Evolutionary conservation across 2,329 filamentous ascomycete genomes (phyloP), one percentile per base, ranked within the genome.

Genomic region (Tolypocladium nubicola): DNA sequence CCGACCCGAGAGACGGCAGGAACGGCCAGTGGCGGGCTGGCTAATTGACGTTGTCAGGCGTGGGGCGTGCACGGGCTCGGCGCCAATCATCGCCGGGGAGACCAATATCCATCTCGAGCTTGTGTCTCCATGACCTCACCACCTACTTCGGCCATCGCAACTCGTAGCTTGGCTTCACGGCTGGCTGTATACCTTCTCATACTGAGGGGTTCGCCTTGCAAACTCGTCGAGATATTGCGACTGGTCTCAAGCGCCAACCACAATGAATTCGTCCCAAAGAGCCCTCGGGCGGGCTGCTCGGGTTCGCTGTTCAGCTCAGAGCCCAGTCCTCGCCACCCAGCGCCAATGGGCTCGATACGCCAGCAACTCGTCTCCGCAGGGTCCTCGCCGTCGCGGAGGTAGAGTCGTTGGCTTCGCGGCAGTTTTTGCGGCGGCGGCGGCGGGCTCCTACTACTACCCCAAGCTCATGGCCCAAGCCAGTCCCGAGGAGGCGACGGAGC

Each of bases 391-490:
- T 6, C 59, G 66, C 11, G 67, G 66, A 11, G 66, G 67, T 16
- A 70, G 66, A 57, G 55, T 70, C 6, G 49, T 75, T 57, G 61
- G 65, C 52, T 62, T 71, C 19, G 62, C 65, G 0, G 64, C 68
- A 23, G 64, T 75, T 21, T 72, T 77, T 52, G 74, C 68, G n/a
- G 65, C 67, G 9, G 73, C 71, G 13, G 71, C 72, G 16, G 71
- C 71, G 14, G 70, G 71, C 53, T 67, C 68, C 16, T 71, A 76
- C 58, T 72, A 67, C 58, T 75, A 74, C 60, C 72, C 72, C 26
- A 61, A 60, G 21, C 60, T 76, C 59, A 68, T 62, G 57, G 67
- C 57, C 30, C 52, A 65, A 21, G 59, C 61, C 3, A 52, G 64
- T 2, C 35, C 59, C 16, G 26, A 61, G 26, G 54, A 56, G 26